These are phyloP conservation scores for Ceratocystis destructans DNA, from an alignment of 2,329 filamentous ascomycete species.

Conservation along the genomic window DNA sequence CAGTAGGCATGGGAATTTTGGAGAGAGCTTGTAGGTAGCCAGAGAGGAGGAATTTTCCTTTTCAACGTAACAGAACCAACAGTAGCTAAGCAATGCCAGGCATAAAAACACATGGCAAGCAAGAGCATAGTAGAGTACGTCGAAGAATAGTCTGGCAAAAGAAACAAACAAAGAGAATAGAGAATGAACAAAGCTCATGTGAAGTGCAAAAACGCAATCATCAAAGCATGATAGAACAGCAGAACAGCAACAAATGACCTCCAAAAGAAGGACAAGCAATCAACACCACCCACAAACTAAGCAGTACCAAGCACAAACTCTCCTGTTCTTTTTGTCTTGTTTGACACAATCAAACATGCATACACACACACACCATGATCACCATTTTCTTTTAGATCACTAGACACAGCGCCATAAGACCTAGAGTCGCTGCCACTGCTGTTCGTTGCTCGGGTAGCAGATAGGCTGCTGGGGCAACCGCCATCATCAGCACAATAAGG, in stretches of 20 bases:
- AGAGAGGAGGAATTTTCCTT: background rate
- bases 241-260: background rate
- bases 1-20: slow-evolving; percentile 4
- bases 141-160: background rate
- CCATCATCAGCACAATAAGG: slow-evolving; percentile 10
- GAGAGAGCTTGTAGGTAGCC: slow-evolving; percentile 5
- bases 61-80: background rate
- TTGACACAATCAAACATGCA: slow-evolving; percentile 8
- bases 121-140: background rate
- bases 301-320: slow-evolving; percentile 5
- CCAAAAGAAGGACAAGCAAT: background rate
- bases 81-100: background rate
- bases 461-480: background rate
- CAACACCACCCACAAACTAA: slow-evolving; percentile 1
- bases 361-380: slow-evolving; percentile 3
- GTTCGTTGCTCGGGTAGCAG: slow-evolving; percentile 9
- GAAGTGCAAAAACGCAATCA: background rate
- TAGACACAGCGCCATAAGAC: slow-evolving; percentile 9
- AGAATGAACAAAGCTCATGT: background rate
- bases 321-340: slow-evolving; percentile 1
- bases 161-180: background rate
- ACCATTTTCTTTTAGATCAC: slow-evolving; percentile 9
- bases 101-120: background rate
- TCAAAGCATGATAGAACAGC: slow-evolving; percentile 1
- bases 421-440: slow-evolving; percentile 1